Base-by-base conservation (phyloP, 495 filamentous ascomycete species). In the Lentithecium fluviatile region DNA sequence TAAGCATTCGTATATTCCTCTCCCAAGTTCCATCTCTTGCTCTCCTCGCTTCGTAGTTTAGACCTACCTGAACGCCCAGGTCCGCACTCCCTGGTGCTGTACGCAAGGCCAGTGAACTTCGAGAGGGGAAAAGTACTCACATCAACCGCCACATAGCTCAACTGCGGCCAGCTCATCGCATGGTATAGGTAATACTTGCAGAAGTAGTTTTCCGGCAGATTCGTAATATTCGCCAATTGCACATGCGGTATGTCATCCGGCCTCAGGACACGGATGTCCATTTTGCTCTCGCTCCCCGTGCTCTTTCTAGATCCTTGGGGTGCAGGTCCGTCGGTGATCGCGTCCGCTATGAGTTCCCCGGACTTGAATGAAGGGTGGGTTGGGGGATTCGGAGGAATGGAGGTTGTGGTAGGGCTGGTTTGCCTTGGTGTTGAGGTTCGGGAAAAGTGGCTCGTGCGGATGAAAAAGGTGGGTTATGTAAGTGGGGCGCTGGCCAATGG, bases 111-210 rank as follows among this genome's bases (percentile, higher is more conserved):
- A 7, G 50, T 37, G 32, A 20, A 21, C 19, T 13, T 58, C 29
- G 10, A 19, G 34, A 45, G 21, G 20, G 42, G 36, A 53, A 26
- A 34, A 58, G 19, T 23, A 60, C 74, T 51, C 66, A 75, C 73
- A 73, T 97, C 92, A 68, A 98, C 93, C 53, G 94, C 94, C 29
- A 98, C 94, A 75, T 90, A 97, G 68, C 87, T 92, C 50, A 97
- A 85, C 73, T 97, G 93, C 8, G 94, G 94, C 94, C 94, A 98
- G 51, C 90, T 94, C 53, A 97, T 84, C 6, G 94, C 94, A 76
- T 98, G 94, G 83, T 98, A 98, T 69, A 98, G 88, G 82, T 98
- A 98, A 82, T 98, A 98, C 83, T 98, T 98, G 77, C 95, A 85
- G 76, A 97, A 97, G 83, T 98, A 98, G 81, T 98, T 98, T 77